Evolutionary conservation across 495 filamentous ascomycete species (phyloP).

Genomic region (Penicillium ucsense): DNA sequence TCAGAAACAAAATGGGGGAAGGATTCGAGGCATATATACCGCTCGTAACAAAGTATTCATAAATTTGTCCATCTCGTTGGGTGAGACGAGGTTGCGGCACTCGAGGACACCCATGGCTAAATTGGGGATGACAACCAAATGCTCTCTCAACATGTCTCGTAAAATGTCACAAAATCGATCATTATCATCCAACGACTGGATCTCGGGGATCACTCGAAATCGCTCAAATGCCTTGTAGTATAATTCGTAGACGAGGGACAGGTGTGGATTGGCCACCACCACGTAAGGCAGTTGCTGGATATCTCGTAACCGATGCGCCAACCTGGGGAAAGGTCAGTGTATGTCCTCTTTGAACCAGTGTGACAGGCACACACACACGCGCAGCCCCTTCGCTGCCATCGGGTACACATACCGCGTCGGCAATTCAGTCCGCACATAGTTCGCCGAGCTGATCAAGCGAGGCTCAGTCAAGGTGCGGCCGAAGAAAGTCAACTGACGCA

Average conservation of each 20-base stretch:
- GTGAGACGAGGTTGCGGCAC: conserved; percentile 65
- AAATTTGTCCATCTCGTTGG: conserved; percentile 77
- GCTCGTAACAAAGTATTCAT: conserved; percentile 92
- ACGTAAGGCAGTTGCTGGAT: conserved; percentile 96
- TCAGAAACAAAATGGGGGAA: no score
- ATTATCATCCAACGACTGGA: conserved; percentile 83
- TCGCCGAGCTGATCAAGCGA: conserved; percentile 84
- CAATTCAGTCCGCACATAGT: conserved; percentile 93
- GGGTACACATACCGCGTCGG: conserved; percentile 58
- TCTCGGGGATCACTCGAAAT: conserved; percentile 72
- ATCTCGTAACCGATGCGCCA: conserved; percentile 89
- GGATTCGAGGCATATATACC: conserved; percentile 33
- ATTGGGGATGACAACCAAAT: conserved; percentile 86
- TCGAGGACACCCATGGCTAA: conserved; percentile 91
- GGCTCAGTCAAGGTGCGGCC: conserved; percentile 81
- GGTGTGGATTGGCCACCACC: conserved; percentile 88
- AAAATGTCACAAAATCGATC: conserved; percentile 78
- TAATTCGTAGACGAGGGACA: conserved; percentile 89
- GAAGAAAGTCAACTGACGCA: conserved; percentile 92
- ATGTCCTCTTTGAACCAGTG: not conserved
- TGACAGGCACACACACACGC: no score
- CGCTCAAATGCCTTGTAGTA: conserved; percentile 94
- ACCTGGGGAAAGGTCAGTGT: conserved; percentile 32
- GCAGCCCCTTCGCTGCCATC: not conserved
- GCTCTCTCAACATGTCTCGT: conserved; percentile 68